Evolutionary conservation across 306 rosid genomes (phyloP), one percentile per base, ranked within the genome.

Genomic region (Medicago lupulina): DNA sequence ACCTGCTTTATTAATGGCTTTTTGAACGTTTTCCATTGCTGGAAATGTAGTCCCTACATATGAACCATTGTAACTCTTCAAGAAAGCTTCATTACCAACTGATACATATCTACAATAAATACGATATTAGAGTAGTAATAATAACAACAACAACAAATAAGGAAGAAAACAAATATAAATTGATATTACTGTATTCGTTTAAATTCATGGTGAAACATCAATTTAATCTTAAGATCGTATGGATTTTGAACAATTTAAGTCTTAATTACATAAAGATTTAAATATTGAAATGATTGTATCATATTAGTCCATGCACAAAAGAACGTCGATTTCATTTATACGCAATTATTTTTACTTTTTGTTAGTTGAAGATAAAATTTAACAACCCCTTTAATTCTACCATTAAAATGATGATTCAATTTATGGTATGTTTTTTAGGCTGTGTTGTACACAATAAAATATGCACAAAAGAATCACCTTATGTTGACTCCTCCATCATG

Each of bases 31-130:
- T 75, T 81, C 3, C 86, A 95, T 63, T 16, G 98, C 96, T 17
- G 98, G 98, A 25, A 68, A 80, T 66, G 92, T 86, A 2, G 14
- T 5, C 6, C 73, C 49, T 1, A 57, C 2, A 9, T 3, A 86
- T 3, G 82, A 60, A 8, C 89, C 92, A 21, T 90, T 87, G 82
- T 86, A 92, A 73, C 87, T 83, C 41, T 66, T 16, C 76, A 95
- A 83, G 79, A 90, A 95, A 0, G 98, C 82, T 38, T 95, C 98
- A 28, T 92, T 92, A 44, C 98, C 97, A 54, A 95, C 98, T 0
- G 86, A 91, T 6, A 89, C 84, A 12, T 95, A 87, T 73, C 97
- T 94, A 53, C 49, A 67, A 58, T 58, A 58, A 57, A 21, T 10
- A n/a, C 21, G n/a, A 7, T 8, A 7, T 50, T 23, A 23, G 28